Evolutionary conservation across 305 asterid genomes (phyloP), one percentile per base, ranked within the genome.

Genomic region (Salvia sclarea): DNA sequence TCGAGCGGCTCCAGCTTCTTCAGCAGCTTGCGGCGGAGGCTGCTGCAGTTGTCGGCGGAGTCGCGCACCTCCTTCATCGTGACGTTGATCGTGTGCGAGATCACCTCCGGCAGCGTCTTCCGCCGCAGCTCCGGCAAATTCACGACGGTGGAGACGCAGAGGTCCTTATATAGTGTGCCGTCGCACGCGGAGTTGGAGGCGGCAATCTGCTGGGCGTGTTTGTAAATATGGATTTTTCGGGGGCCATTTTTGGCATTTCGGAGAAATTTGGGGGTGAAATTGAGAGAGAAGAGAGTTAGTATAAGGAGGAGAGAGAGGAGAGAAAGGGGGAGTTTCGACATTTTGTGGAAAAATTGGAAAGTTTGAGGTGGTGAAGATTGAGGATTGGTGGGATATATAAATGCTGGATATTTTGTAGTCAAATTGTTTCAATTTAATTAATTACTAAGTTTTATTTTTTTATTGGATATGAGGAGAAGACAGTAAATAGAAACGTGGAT

Each of bases 91-190:
- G 90, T 81, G 71, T 72, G 81, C 48, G 96, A 76, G n/a, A 94
- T 88, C 2, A 94, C 72, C 11, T 91, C 95, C 31, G 91, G 83
- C 33, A 89, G 74, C 8, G 98, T 74, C 66, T 84, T 88, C 1
- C 60, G 76, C 11, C 80, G 88, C 55, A 84, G 96, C 47, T 86
- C 85, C 22, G 90, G 96, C 8, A 87, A 11, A 22, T 76, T 40
- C 28, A 81, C 69, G 37, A 93, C 79, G n/a, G 98, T 86, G 45
- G 96, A 82, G 57, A 54, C 79, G 76, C 98, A 93, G 20, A 84
- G 92, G 7, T 86, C 90, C 4, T 78, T 76, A 80, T 93, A 86
- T 58, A 86, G 69, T 55, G 97, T 82, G 68, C 72, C 97, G 8
- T 75, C 75, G 84, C 98, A 93, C 43, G 88, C 22, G 6, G 92